These are phyloP conservation scores for Rosa persica DNA, from an alignment of 306 rosid genomes.

Conservation along the genomic window DNA sequence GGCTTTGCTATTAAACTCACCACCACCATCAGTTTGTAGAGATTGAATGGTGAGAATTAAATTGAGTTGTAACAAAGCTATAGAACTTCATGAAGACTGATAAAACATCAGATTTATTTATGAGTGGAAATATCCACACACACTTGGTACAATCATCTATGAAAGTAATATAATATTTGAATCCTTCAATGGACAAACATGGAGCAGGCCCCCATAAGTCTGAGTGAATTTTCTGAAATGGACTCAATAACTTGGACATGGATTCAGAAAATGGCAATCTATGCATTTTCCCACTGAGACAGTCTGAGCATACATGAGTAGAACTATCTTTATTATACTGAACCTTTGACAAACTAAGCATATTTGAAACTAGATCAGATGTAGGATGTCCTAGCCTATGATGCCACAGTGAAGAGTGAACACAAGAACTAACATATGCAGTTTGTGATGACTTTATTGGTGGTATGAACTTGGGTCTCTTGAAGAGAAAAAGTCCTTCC, in stretches of 20 bases:
- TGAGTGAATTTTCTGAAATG: no score
- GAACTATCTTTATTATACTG: background rate
- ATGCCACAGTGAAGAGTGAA: background rate
- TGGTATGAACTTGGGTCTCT: background rate
- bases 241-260: background rate
- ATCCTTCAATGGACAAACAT: background rate
- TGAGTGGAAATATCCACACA: no score
- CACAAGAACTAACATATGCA: background rate
- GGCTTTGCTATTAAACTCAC: no score
- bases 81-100: no score
- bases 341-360: background rate
- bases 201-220: background rate
- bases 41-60: no score
- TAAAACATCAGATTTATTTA: no score
- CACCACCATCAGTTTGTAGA: no score
- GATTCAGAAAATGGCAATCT: background rate
- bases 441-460: background rate
- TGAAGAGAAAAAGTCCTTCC: background rate
- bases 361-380: background rate
- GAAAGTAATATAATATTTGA: no score
- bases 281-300: background rate
- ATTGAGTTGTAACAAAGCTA: no score
- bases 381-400: background rate
- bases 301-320: background rate
- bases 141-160: no score